Evolutionary conservation across 306 rosid genomes (phyloP).

Genomic region (Medicago ruthenica): DNA sequence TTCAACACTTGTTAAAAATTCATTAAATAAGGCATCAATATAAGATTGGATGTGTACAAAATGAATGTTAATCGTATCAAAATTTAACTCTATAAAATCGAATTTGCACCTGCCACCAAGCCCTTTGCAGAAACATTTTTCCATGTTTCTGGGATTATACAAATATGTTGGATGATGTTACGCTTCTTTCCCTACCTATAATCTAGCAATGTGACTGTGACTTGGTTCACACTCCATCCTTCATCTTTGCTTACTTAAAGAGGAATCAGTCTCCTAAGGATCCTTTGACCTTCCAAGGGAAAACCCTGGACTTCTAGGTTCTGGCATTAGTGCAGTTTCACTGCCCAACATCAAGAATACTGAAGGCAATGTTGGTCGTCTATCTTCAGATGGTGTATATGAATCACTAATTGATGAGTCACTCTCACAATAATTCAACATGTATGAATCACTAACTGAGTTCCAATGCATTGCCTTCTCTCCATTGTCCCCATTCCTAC

Average conservation of each 20-base stretch:
- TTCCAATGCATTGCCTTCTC: constrained; percentile 61
- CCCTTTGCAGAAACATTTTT: constrained; percentile 7
- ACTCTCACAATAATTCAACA: no score
- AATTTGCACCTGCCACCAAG: background rate
- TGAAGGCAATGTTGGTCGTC: constrained; percentile 63
- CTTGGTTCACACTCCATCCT: constrained; percentile 71
- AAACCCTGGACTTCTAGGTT: constrained; percentile 76
- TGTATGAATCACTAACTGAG: no score
- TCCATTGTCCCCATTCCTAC: constrained; percentile 81
- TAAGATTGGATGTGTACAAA: background rate
- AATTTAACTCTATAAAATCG: background rate
- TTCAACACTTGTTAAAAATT: background rate
- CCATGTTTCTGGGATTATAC: constrained; percentile 29
- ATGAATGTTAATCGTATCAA: background rate
- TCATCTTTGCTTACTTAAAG: constrained; percentile 67
- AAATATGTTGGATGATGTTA: constrained; percentile 26
- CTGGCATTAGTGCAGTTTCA: constrained; percentile 65
- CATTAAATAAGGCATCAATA: background rate
- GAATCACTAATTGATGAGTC: constrained; percentile 60
- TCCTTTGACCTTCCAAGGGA: constrained; percentile 50
- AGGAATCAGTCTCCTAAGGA: constrained; percentile 58
- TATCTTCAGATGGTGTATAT: constrained; percentile 56
- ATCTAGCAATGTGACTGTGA: constrained; percentile 69
- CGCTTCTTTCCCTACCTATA: constrained; percentile 59
- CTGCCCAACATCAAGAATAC: constrained; percentile 71